A percentile compares a stretch with the other conserved stretches of the same genome.
These are phyloP conservation scores for Poa pratensis DNA, from an alignment of 176 grass and related monocot genomes.

Conservation along the genomic window DNA sequence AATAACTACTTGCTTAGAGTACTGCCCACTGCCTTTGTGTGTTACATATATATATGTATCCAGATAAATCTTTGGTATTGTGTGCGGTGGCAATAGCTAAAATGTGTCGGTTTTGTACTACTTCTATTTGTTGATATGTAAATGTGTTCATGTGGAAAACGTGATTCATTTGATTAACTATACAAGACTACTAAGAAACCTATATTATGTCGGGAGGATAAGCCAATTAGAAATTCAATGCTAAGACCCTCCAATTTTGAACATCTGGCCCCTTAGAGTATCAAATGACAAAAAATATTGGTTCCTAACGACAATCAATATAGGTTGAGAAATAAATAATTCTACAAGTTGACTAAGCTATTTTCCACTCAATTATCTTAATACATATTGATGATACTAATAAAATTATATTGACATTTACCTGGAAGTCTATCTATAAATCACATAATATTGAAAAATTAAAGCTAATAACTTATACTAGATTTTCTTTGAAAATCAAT, in stretches of 20 bases:
- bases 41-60: slow-evolving; percentile 30
- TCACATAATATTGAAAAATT: neutral
- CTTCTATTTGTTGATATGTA: neutral
- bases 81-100: slow-evolving; percentile 36
- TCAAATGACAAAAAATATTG: neutral
- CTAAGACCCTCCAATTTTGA: too few species aligned
- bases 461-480: too few species aligned
- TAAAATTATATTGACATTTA: neutral
- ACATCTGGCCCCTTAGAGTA: too few species aligned
- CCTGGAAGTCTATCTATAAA: neutral
- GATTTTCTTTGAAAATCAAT: too few species aligned
- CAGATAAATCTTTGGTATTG: slow-evolving; percentile 17
- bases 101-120: slow-evolving; percentile 3
- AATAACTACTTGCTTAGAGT: slow-evolving; percentile 42
- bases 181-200: too few species aligned
- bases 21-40: neutral
- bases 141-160: neutral
- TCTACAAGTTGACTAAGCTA: neutral
- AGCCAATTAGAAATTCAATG: neutral
- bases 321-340: neutral
- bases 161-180: neutral
- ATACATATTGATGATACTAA: neutral
- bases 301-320: neutral
- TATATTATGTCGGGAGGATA: neutral
- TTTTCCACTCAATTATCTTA: neutral